A percentile compares a stretch with the other conserved stretches of the same genome.
Evolutionary conservation across 2,329 filamentous ascomycete genomes (phyloP).

Genomic region (Verticillium isaacii): DNA sequence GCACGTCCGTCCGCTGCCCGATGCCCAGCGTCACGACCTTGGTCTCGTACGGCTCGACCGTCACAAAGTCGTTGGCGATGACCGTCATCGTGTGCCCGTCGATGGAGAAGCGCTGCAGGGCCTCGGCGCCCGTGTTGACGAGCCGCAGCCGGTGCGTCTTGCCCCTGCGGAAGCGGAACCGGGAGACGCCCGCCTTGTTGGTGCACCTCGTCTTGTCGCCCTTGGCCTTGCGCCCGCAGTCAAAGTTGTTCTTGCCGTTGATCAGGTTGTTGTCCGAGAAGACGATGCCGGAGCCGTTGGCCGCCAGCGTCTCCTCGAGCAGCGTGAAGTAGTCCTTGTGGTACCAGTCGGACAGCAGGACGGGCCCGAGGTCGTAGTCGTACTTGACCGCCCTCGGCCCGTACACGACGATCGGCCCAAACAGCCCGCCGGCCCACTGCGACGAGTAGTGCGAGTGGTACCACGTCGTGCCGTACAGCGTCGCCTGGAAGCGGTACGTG

Average conservation of each 20-base stretch:
- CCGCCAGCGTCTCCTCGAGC: constrained; percentile 48
- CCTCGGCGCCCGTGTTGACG: constrained; percentile 45
- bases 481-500: constrained; percentile 28
- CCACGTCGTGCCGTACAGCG: constrained; percentile 31
- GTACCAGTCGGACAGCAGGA: constrained; percentile 51
- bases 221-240: constrained; percentile 60
- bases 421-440: constrained; percentile 48
- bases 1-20: constrained; percentile 35
- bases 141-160: constrained; percentile 45
- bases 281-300: no score
- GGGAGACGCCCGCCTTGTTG: not conserved
- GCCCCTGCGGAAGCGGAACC: constrained; percentile 24
- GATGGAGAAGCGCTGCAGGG: constrained; percentile 45
- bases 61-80: constrained; percentile 49
- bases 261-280: constrained; percentile 32
- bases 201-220: constrained; percentile 15
- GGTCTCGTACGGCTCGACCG: constrained; percentile 43
- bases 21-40: constrained; percentile 44
- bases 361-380: constrained; percentile 56
- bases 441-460: constrained; percentile 48
- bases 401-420: constrained; percentile 45
- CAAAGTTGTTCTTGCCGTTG: constrained; percentile 44
- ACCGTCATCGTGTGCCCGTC: constrained; percentile 47
- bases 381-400: constrained; percentile 41
- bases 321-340: constrained; percentile 59